Percentiles rank a stretch among this genome's conserved stretches.
Conservation (phyloP, 2,329 filamentous ascomycete species). For the Fusarium sp. region DNA sequence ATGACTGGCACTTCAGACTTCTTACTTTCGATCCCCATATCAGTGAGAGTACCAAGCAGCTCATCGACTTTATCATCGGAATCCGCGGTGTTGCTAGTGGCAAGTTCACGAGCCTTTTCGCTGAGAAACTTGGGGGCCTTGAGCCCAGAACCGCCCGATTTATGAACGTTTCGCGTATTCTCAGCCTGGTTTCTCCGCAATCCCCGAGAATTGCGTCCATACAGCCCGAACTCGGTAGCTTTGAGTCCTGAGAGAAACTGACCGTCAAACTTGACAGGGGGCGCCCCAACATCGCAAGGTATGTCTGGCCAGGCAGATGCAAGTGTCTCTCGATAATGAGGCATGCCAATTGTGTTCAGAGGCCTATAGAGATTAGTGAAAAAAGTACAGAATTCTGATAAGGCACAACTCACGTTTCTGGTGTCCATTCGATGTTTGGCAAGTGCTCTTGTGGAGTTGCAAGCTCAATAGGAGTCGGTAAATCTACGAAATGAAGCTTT, state of each 20-base stretch:
- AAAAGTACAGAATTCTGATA: too few species aligned
- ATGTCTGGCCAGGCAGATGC: constrained; percentile 92
- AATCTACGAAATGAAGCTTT: constrained; percentile 88
- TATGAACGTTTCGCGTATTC: constrained; percentile 74
- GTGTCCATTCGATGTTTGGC: constrained; percentile 73
- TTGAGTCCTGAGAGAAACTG: constrained; percentile 76
- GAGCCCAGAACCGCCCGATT: constrained; percentile 68
- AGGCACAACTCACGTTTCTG: constrained; percentile 69
- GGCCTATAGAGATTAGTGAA: constrained; percentile 62
- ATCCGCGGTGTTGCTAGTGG: constrained; percentile 57
- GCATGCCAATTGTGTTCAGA: constrained; percentile 87
- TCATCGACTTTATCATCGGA: constrained; percentile 64
- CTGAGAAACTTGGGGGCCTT: constrained; percentile 92
- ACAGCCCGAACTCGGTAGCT: constrained; percentile 78
- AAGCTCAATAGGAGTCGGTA: constrained; percentile 81
- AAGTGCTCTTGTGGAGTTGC: constrained; percentile 72
- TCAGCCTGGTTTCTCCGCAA: constrained; percentile 84
- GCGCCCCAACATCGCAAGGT: constrained; percentile 85
- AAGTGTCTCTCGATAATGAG: constrained; percentile 89
- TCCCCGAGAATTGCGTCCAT: constrained; percentile 80
- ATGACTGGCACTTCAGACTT: constrained; percentile 86
- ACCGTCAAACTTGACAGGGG: constrained; percentile 79
- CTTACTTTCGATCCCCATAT: constrained; percentile 76
- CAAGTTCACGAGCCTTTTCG: constrained; percentile 83
- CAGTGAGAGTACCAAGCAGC: constrained; percentile 72